A percentile compares a stretch with the other conserved stretches of the same genome.
phyloP scores from a whole-genome alignment of 805 yeast genomes.

The Saccharomycopsis guyanensis region DNA sequence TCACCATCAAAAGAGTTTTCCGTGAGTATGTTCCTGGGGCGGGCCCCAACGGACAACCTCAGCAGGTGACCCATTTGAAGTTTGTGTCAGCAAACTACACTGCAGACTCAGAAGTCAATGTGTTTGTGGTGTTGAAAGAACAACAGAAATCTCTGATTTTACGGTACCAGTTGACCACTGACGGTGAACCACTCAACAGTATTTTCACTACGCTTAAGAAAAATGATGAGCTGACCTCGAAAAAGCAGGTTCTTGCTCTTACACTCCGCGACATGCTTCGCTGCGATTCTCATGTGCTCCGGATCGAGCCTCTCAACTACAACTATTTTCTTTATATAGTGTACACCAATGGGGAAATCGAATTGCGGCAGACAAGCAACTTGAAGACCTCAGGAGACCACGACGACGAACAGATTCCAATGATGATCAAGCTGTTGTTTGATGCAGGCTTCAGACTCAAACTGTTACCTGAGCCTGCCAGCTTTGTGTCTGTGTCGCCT shows the following conservation, averaged over 20 bases:
- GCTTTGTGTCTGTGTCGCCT: conserved; percentile 13
- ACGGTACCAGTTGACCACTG: conserved; percentile 11
- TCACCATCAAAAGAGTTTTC: conserved; percentile 30
- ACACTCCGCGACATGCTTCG: conserved; percentile 4
- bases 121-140: conserved; percentile 26
- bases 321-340: conserved; percentile 36
- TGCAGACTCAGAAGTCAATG: conserved; percentile 33
- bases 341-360: conserved; percentile 39
- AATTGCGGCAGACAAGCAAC: conserved; percentile 35
- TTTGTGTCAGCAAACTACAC: conserved; percentile 36
- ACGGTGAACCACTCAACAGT: neutral
- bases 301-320: conserved; percentile 29
- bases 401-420: conserved; percentile 25
- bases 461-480: neutral
- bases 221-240: neutral
- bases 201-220: neutral
- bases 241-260: neutral
- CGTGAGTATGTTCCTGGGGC: conserved; percentile 21
- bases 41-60: conserved; percentile 21
- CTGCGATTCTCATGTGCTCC: neutral
- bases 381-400: conserved; percentile 20
- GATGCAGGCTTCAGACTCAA: conserved; percentile 48
- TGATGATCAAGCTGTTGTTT: conserved; percentile 34
- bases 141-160: neutral
- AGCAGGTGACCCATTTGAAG: conserved; percentile 29